phyloP scores from a whole-genome alignment of 2,329 filamentous ascomycete genomes.

The Trichophyton simii region DNA sequence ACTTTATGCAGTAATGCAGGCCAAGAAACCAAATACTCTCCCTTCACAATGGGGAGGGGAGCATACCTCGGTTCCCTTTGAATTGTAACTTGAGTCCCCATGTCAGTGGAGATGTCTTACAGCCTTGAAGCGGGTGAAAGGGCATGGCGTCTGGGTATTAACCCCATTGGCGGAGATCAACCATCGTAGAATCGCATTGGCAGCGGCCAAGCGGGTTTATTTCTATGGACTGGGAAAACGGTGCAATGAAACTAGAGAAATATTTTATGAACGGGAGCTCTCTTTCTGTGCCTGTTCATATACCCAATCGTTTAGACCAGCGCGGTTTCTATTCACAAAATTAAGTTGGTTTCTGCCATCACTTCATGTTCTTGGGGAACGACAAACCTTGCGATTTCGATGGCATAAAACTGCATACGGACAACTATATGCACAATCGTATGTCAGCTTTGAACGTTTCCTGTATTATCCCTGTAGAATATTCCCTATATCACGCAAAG shows the following conservation, averaged over 20 bases:
- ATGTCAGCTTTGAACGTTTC: neutral
- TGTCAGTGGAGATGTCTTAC: neutral
- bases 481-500: neutral
- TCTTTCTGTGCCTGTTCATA: slow-evolving; percentile 61
- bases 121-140: neutral
- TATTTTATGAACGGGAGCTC: slow-evolving; percentile 5
- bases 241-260: neutral
- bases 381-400: slow-evolving; percentile 57
- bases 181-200: neutral
- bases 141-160: too few species aligned
- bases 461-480: neutral
- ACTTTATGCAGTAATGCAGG: too few species aligned
- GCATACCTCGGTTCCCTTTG: too few species aligned
- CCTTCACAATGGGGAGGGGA: too few species aligned
- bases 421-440: slow-evolving; percentile 36
- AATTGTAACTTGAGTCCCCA: neutral
- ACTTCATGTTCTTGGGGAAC: neutral
- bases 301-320: slow-evolving; percentile 91
- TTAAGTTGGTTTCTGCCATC: neutral
- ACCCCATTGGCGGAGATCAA: neutral
- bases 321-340: slow-evolving; percentile 52
- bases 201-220: neutral
- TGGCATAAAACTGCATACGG: slow-evolving; percentile 73
- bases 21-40: too few species aligned
- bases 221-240: neutral